Percentiles rank a stretch among this genome's conserved stretches.
These are phyloP conservation scores for Teunomyces lycoperdinae DNA, from an alignment of 805 yeast species.

Conservation along the genomic window DNA sequence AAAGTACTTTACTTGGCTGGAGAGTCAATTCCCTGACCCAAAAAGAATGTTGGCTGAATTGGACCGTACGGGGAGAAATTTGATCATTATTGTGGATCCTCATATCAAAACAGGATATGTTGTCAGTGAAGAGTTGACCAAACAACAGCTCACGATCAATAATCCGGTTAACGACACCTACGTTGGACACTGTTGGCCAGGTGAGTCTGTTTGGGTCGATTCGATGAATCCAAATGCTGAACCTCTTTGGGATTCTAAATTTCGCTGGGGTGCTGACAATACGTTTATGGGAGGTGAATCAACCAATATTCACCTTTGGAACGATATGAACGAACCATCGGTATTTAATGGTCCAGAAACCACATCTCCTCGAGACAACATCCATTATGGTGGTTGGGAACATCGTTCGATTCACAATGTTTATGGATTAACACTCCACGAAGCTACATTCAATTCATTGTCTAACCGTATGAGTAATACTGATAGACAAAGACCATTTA, in stretches of 20 bases:
- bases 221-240: constrained; percentile 64
- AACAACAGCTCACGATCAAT: constrained; percentile 44
- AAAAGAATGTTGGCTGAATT: constrained; percentile 61
- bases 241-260: constrained; percentile 58
- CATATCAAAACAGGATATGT: constrained; percentile 74
- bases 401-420: constrained; percentile 89
- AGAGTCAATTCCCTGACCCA: constrained; percentile 71
- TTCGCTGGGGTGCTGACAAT: constrained; percentile 41
- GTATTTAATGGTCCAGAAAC: constrained; percentile 95
- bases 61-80: constrained; percentile 70
- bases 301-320: constrained; percentile 82
- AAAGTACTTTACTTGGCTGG: constrained; percentile 91
- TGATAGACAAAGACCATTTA: constrained; percentile 69
- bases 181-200: constrained; percentile 97
- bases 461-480: constrained; percentile 44
- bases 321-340: constrained; percentile 98
- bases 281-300: constrained; percentile 42
- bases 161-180: constrained; percentile 49
- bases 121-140: constrained; percentile 53
- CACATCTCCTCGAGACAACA: constrained; percentile 73
- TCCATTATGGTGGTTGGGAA: constrained; percentile 81
- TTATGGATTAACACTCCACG: constrained; percentile 77
- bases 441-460: constrained; percentile 72
- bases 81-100: constrained; percentile 88
- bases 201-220: constrained; percentile 92